Conservation (phyloP, 2,329 filamentous ascomycete species). For the Orbilia oligospora region DNA sequence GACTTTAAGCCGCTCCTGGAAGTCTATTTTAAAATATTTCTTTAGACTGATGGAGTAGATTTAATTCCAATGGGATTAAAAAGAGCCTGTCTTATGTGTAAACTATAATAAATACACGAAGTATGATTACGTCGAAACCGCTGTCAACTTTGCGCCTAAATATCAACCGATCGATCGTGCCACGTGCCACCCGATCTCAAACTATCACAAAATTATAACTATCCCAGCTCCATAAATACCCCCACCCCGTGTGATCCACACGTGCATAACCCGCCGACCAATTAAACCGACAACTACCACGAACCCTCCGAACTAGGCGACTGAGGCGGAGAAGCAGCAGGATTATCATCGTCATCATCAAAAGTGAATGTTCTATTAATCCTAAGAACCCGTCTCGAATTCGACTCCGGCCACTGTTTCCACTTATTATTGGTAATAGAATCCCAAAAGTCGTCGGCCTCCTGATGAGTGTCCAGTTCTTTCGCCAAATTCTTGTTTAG, state of each 20-base stretch:
- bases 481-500: conserved; percentile 31
- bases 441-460: conserved; percentile 43
- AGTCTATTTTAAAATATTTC: too few relatives aligned
- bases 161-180: not conserved
- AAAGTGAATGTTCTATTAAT: conserved; percentile 43
- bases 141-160: not conserved
- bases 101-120: conserved; percentile 2
- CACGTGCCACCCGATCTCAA: not conserved
- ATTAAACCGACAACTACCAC: conserved; percentile 2
- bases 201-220: not conserved
- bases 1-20: too few relatives aligned
- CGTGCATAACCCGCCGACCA: not conserved
- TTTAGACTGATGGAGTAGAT: too few relatives aligned
- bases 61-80: too few relatives aligned
- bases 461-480: conserved; percentile 21
- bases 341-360: conserved; percentile 31
- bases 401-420: conserved; percentile 44
- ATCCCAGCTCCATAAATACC: not conserved
- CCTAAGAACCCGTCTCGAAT: conserved; percentile 21
- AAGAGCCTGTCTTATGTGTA: not conserved
- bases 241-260: not conserved
- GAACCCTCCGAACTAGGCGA: conserved; percentile 28
- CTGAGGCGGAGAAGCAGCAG: conserved; percentile 18
- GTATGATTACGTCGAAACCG: not conserved
- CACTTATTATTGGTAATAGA: conserved; percentile 32